Conservation (phyloP, 805 yeast genomes). For the Clavispora santaluciae region DNA sequence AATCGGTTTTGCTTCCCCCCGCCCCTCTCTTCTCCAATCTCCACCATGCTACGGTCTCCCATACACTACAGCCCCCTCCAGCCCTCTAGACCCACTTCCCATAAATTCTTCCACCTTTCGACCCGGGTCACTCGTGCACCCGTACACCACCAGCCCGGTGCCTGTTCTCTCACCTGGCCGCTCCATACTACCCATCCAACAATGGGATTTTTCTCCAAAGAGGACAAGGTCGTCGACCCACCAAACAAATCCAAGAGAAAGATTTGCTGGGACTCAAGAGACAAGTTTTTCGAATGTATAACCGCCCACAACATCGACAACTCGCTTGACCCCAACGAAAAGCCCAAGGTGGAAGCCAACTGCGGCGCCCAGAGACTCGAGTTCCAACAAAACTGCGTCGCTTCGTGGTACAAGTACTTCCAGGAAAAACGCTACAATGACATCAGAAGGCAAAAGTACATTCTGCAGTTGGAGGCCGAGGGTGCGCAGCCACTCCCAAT, state of each 20-base stretch:
- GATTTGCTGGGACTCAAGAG: constrained; percentile 89
- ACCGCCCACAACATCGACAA: constrained; percentile 63
- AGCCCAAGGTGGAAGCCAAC: constrained; percentile 42
- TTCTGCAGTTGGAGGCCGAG: constrained; percentile 65
- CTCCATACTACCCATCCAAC: background rate
- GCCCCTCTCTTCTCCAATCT: too few species aligned
- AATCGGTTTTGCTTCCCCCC: too few species aligned
- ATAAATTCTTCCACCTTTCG: too few species aligned
- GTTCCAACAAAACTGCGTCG: constrained; percentile 73
- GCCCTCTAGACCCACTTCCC: too few species aligned
- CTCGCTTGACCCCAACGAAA: constrained; percentile 54
- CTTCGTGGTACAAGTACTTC: constrained; percentile 84
- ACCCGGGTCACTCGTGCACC: too few species aligned
- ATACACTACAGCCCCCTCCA: too few species aligned
- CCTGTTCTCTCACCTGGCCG: too few species aligned
- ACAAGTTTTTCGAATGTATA: constrained; percentile 68
- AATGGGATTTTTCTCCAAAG: constrained; percentile 51
- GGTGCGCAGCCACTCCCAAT: constrained; percentile 37
- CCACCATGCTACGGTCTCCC: too few species aligned
- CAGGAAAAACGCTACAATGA: constrained; percentile 85
- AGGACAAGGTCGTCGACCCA: constrained; percentile 32
- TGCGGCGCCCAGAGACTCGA: constrained; percentile 56
- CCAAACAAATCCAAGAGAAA: constrained; percentile 67
- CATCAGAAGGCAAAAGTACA: constrained; percentile 58
- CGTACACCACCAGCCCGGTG: constrained; percentile 7